Base-by-base conservation (phyloP, 2,329 filamentous ascomycete genomes). In the Neofusicoccum parvum region DNA sequence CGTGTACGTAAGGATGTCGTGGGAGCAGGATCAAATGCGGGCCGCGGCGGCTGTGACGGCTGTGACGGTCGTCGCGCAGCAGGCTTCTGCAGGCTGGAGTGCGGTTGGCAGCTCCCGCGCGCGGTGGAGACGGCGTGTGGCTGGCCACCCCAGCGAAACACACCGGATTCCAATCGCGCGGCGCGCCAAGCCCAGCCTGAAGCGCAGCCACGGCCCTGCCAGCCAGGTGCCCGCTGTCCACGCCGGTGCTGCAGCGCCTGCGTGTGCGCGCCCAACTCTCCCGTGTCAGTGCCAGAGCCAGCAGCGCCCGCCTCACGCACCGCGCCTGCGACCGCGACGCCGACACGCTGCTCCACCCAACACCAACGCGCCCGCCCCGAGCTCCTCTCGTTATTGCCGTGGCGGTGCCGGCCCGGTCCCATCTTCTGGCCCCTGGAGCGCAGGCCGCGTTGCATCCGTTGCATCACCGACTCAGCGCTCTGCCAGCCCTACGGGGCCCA, bases 401-500 rank as follows among this genome's bases (percentile, higher is more conserved):
- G 49, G 50, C 62, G 41, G 62, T 56, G 50, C 62, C 53, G 53
- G 43, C 45, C 63, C 63, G 51, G 43, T 60, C 56, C 56, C 56
- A 60, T 48, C 34, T 49, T 65, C 63, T 59, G 41, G 54, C 64
- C 64, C 64, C 64, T 65, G 54, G 56, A 65, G 56, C 64, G 48
- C 64, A 60, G 64, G 64, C 63, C 64, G 64, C 64, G 64, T 65
- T 62, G 63, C 64, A 65, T 65, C 64, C 64, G 64, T 65, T 65
- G 63, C 64, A 65, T 65, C 64, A 46, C 59, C 62, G 62, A 49
- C 45, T 65, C 65, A 59, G 51, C 66, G 37, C 67, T 68, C 43
- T 60, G 56, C 56, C 71, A 71, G 69, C 69, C 68, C 69, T 67
- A 66, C 66, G 56, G 50, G 58, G 51, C 62, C 37, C 65, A 65